phyloP scores from a whole-genome alignment of 164 flowering plant genomes.

The Chimonanthus praecox region DNA sequence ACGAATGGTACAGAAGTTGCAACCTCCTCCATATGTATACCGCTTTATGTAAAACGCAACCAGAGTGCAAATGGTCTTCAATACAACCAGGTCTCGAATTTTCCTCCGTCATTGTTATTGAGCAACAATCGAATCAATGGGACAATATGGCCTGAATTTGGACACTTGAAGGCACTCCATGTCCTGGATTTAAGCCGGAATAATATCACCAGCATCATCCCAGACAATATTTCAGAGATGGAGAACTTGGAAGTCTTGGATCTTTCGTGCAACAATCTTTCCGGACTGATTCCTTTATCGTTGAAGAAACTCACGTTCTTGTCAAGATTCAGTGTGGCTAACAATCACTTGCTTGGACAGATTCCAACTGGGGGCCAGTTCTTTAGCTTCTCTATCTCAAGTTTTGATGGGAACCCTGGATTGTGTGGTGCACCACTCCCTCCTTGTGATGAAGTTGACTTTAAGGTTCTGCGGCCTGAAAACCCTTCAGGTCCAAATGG shows the following conservation, averaged over 20 bases:
- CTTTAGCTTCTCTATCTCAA: conserved; percentile 59
- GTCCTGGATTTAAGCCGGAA: conserved; percentile 75
- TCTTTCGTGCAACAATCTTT: conserved; percentile 54
- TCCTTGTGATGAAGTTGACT: conserved; percentile 26
- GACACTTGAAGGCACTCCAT: conserved; percentile 55
- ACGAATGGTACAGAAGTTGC: conserved; percentile 18
- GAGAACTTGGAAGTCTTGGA: conserved; percentile 66
- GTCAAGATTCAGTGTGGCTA: conserved; percentile 73
- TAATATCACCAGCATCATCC: conserved; percentile 61
- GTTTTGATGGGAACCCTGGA: conserved; percentile 74
- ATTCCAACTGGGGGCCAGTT: conserved; percentile 79
- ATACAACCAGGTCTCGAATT: conserved; percentile 71
- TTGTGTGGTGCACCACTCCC: conserved; percentile 44
- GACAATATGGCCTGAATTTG: conserved; percentile 62
- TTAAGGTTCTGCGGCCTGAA: conserved; percentile 15
- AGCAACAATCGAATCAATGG: conserved; percentile 61
- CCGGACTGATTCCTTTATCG: conserved; percentile 58
- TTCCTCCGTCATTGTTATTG: conserved; percentile 64
- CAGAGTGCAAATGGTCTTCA: conserved; percentile 59
- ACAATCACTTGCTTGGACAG: conserved; percentile 58
- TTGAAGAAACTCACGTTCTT: conserved; percentile 62
- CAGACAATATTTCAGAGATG: conserved; percentile 55
- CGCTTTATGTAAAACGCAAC: conserved; percentile 69
- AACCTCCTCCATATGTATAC: conserved; percentile 37
- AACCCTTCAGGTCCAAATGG: conserved; percentile 18